phyloP scores from a whole-genome alignment of 352 stramenopile species.

The Phytophthora meadii region DNA sequence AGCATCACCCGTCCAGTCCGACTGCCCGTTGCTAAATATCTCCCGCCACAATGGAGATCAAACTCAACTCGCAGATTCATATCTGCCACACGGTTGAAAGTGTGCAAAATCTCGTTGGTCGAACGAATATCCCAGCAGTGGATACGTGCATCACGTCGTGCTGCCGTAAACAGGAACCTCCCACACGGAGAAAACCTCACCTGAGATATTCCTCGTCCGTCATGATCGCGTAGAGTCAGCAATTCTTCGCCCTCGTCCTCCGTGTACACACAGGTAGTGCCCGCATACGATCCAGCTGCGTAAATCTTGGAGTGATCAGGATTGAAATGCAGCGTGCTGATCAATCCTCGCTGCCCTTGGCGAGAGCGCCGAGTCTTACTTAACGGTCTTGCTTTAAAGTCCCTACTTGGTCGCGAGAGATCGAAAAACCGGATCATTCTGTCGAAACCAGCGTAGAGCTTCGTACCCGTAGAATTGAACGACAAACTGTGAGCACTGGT shows the following conservation, averaged over 20 bases:
- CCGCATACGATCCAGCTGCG: slow-evolving; percentile 84
- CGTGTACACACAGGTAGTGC: slow-evolving; percentile 86
- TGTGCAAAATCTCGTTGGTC: slow-evolving; percentile 68
- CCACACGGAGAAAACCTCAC: slow-evolving; percentile 83
- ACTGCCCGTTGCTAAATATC: slow-evolving; percentile 72
- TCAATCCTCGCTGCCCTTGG: slow-evolving; percentile 76
- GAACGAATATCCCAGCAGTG: slow-evolving; percentile 90
- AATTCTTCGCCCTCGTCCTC: slow-evolving; percentile 77
- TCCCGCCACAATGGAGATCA: slow-evolving; percentile 70
- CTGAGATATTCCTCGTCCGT: slow-evolving; percentile 82
- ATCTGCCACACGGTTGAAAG: slow-evolving; percentile 62
- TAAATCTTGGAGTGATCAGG: slow-evolving; percentile 88
- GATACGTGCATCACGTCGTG: slow-evolving; percentile 70
- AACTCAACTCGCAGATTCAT: slow-evolving; percentile 85
- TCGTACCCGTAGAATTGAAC: slow-evolving; percentile 82
- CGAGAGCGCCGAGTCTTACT: slow-evolving; percentile 72
- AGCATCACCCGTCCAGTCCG: slow-evolving; percentile 56
- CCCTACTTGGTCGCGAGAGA: slow-evolving; percentile 65
- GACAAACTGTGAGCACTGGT: slow-evolving; percentile 74
- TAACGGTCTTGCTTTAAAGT: slow-evolving; percentile 63
- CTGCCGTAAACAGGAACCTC: slow-evolving; percentile 75
- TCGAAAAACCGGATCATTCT: slow-evolving; percentile 87
- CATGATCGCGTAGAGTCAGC: slow-evolving; percentile 68
- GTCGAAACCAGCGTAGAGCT: slow-evolving; percentile 89
- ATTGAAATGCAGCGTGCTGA: slow-evolving; percentile 84